Evolutionary conservation across 306 rosid genomes (phyloP).

Genomic region (Inga leiocalycina): DNA sequence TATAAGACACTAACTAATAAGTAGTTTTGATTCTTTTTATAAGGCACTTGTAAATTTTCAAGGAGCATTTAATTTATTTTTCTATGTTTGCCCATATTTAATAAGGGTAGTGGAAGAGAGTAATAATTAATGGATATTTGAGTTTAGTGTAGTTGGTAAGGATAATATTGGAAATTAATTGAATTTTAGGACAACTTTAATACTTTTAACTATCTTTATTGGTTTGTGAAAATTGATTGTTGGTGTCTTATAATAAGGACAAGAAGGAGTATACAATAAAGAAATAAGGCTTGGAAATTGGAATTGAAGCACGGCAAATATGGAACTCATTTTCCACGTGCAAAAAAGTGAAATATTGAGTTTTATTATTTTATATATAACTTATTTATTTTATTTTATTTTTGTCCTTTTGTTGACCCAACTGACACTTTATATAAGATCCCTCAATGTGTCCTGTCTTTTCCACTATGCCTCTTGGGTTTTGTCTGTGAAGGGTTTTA

Average conservation of each 20-base stretch:
- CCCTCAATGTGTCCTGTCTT: slow-evolving; percentile 14
- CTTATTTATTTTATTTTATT: neutral
- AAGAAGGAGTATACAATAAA: neutral
- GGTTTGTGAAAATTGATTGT: too few relatives aligned
- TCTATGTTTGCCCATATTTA: too few relatives aligned
- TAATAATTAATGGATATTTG: too few relatives aligned
- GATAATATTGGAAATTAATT: too few relatives aligned
- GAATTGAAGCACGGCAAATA: slow-evolving; percentile 9
- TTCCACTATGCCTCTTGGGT: slow-evolving; percentile 1
- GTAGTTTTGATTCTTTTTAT: too few relatives aligned
- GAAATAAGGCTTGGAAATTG: slow-evolving; percentile 10
- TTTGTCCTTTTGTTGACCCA: neutral
- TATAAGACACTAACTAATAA: too few relatives aligned
- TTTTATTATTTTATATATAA: neutral
- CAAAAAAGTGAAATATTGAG: slow-evolving; percentile 1
- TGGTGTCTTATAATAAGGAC: neutral
- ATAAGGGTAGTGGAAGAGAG: too few relatives aligned
- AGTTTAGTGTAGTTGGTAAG: too few relatives aligned
- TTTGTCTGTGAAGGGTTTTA: neutral
- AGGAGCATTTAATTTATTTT: too few relatives aligned
- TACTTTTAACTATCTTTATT: too few relatives aligned
- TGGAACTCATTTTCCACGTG: slow-evolving; percentile 50
- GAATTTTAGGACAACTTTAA: too few relatives aligned
- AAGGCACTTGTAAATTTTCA: too few relatives aligned
- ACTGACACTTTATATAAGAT: slow-evolving; percentile 29